Base-by-base conservation (phyloP, 768 basidiomycete genomes). In the Kwoniella dendrophila region DNA sequence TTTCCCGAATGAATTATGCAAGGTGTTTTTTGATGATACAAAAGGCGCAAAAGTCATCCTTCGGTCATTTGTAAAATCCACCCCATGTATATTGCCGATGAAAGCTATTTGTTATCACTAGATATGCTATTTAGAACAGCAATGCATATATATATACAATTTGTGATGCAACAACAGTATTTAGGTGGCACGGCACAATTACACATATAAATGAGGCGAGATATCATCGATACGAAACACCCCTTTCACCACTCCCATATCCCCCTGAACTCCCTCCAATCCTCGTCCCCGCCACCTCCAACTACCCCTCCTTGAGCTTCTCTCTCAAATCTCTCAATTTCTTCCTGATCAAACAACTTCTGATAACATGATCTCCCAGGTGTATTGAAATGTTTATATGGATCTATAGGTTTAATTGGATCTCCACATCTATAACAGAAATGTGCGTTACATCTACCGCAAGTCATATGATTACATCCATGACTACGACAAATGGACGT, bases 391-490 rank as follows among this genome's bases (percentile, higher is more conserved):
- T 78, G 77, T 22, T 62, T 63, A 54, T 78, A 78, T 6, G 77
- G 77, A 45, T 78, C 77, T 33, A 62, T 56, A 3, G 75, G 68
- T n/a, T 62, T 49, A 33, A 71, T 67, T 24, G 64, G 56, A 7
- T 56, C 36, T 12, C 66, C 66, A 47, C 73, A 73, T 38, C 73
- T 52, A 57, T 68, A 76, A 47, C 71, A 74, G 63, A 74, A 71
- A 56, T 71, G 67, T 29, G 69, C 63, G 36, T 52, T 48, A 56
- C 72, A 76, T 33, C 75, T 32, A 30, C 67, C 66, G 44, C 41
- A 62, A 81, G 87, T 64, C 81, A 92, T 91, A 80, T 95, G 92
- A 78, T 94, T 94, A 80, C 92, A 94, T 1, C 92, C 92, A 54
- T 56, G 55, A 33, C 66, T 63, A 55, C 10, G 3, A 11, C 1